These are phyloP conservation scores for Termitomyces sp. DNA, from an alignment of 768 basidiomycete genomes.

Conservation along the genomic window DNA sequence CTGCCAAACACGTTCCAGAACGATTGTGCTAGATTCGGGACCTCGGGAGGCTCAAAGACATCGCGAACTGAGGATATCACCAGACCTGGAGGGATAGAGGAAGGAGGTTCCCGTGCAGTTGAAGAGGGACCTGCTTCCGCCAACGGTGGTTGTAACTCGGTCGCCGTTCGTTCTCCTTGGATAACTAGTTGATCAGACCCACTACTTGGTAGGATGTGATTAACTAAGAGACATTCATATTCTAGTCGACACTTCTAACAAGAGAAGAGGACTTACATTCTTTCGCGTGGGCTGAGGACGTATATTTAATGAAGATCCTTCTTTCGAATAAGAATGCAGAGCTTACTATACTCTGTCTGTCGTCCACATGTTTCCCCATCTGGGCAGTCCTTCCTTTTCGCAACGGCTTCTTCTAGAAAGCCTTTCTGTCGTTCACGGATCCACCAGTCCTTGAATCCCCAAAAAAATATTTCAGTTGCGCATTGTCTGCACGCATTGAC, in stretches of 20 bases:
- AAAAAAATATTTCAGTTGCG: conserved; percentile 69
- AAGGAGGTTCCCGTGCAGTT: neutral
- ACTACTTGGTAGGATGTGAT: conserved; percentile 31
- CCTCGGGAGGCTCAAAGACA: neutral
- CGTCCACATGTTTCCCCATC: conserved; percentile 53
- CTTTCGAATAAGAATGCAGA: neutral
- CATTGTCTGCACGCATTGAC: conserved; percentile 64
- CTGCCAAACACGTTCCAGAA: neutral
- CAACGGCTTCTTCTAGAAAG: conserved; percentile 48
- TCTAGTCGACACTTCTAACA: neutral
- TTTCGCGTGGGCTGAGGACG: conserved; percentile 55
- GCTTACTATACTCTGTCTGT: conserved; percentile 65
- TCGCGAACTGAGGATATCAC: neutral
- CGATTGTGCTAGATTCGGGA: neutral
- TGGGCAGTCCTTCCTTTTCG: conserved; percentile 62
- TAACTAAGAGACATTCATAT: conserved; percentile 24
- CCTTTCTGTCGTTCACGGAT: conserved; percentile 70
- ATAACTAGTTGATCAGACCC: conserved; percentile 5
- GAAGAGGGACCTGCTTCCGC: neutral
- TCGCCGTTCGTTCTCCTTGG: neutral
- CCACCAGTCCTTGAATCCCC: conserved; percentile 82
- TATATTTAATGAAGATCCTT: conserved; percentile 4
- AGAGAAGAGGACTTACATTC: conserved; percentile 51
- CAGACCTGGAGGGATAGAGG: neutral
- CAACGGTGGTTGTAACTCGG: neutral